Evolutionary conservation across 352 stramenopile genomes (phyloP), one percentile per base, ranked within the genome.

Genomic region (Globisporangium apiculatum): DNA sequence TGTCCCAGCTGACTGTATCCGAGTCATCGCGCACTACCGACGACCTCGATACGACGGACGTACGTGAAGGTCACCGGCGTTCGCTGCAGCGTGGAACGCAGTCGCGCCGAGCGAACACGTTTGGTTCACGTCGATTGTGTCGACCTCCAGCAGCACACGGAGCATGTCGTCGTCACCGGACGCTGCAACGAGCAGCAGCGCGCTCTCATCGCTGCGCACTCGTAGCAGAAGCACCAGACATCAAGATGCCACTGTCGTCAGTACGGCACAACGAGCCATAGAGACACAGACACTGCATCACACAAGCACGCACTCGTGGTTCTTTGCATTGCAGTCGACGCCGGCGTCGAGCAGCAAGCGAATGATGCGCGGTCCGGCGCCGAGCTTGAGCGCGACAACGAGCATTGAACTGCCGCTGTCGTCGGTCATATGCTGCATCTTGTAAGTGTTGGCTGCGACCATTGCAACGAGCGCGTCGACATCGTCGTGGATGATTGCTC

Each of bases 21-120:
- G 24, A 31, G 24, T 31, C 24, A 31, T 3, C 24, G 2, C 24
- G 24, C 24, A 45, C 8, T 42, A 18, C 5, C 46, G 18, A 9
- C 46, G 18, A 35, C 7, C 8, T 17, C 24, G 46, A 51, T n/a
- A 47, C 35, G 15, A 4, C 2, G 9, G 42, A 47, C 37, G 40
- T 55, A 80, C 70, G 17, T 62, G 50, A 7, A 76, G 58, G n/a
- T 87, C 72, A 5, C 80, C 78, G 37, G 74, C 75, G 50, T 84
- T 86, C 1, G 78, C 74, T 0, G 80, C 80, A 15, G 67, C 78
- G 49, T 86, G 78, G 47, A 91, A 71, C 4, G 74, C 75, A 17
- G 76, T 84, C 7, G 69, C 72, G 11, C 78, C 80, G 14, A 82
- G 56, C 48, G 64, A 60, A 18, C 72, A 84, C 3, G 60, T 53